Conservation (phyloP, 139 green algal genomes). For the Zygnema circumcarinatum region DNA sequence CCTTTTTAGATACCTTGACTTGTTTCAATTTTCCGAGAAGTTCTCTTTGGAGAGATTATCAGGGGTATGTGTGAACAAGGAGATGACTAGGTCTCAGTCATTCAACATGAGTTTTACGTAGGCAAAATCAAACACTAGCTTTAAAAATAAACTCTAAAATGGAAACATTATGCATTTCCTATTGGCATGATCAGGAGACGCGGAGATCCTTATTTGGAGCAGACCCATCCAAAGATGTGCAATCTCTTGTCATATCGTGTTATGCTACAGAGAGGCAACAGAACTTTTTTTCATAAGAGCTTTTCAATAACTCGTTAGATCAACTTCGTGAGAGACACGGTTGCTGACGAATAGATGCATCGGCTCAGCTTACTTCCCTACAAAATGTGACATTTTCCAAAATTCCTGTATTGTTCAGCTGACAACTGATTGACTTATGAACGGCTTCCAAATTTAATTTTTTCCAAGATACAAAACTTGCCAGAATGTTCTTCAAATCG, state of each 20-base stretch:
- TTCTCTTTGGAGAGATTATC: not conserved
- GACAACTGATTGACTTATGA: too few species aligned
- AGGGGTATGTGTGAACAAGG: not conserved
- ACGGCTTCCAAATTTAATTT: not conserved
- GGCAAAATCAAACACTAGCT: not conserved
- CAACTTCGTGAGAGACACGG: not conserved
- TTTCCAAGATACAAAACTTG: not conserved
- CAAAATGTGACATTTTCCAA: not conserved
- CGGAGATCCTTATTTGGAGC: too few species aligned
- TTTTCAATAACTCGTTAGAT: not conserved
- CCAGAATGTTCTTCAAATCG: not conserved
- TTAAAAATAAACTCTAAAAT: not conserved
- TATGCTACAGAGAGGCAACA: not conserved
- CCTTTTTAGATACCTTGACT: too few species aligned
- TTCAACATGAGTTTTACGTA: not conserved
- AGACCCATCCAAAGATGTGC: not conserved
- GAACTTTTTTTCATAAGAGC: not conserved
- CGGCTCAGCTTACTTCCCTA: not conserved
- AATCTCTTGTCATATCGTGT: not conserved
- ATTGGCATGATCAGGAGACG: too few species aligned
- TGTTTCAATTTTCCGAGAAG: too few species aligned
- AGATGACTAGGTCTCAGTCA: not conserved
- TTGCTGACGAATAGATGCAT: not conserved
- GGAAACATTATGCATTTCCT: not conserved
- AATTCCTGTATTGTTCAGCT: not conserved